Conservation (phyloP, 495 filamentous ascomycete genomes). For the Lentithecium fluviatile region DNA sequence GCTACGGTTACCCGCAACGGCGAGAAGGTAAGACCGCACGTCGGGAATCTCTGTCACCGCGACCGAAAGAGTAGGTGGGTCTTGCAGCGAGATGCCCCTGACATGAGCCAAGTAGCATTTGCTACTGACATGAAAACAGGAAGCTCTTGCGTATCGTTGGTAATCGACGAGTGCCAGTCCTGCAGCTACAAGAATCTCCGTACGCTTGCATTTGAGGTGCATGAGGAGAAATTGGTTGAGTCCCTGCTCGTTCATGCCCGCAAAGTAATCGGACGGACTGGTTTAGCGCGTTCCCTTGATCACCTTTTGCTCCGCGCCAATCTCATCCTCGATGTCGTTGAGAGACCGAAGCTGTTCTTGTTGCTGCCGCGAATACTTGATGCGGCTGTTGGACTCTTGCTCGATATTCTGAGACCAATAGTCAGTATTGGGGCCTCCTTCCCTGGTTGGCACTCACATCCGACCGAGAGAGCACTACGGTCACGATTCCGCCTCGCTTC, state of each 20-base stretch:
- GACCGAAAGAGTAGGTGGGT: not conserved
- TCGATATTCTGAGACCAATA: not conserved
- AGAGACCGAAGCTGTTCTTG: not conserved
- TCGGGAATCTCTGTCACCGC: not conserved
- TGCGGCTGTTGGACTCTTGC: not conserved
- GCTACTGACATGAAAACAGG: not conserved
- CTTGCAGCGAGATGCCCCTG: not conserved
- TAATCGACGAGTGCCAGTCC: too few relatives aligned
- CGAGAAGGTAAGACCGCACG: not conserved
- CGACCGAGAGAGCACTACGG: not conserved
- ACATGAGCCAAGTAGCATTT: not conserved
- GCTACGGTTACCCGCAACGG: not conserved
- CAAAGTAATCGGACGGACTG: not conserved
- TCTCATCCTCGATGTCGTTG: not conserved
- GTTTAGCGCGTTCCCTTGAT: not conserved
- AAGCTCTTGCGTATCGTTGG: not conserved
- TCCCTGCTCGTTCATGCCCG: not conserved
- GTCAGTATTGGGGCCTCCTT: too few relatives aligned
- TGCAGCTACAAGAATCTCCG: not conserved
- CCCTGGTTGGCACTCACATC: too few relatives aligned
- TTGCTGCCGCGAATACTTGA: not conserved
- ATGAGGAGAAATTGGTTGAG: not conserved
- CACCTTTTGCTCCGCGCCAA: not conserved
- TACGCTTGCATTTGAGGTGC: not conserved
- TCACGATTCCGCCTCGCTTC: not conserved